A percentile compares a stretch with the other conserved stretches of the same genome.
Conservation (phyloP, 169 alveolate species). For the Cryptosporidium tyzzeri region DNA sequence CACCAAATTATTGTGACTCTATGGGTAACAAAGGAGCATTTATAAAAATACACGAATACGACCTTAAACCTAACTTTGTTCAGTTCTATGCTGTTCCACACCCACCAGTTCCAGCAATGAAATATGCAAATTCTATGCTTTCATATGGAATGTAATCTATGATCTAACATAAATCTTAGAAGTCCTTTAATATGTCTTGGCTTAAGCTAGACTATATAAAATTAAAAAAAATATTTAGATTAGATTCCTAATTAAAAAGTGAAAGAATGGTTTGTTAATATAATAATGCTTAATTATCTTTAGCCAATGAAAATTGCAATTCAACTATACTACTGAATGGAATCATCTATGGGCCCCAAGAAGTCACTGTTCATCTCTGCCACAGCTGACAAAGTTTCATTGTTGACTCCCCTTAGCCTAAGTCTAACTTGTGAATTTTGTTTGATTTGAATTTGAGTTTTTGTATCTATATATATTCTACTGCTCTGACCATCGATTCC, state of each 20-base stretch:
- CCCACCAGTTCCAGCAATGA: constrained; percentile 95
- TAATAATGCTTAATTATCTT: not conserved
- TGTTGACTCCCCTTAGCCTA: constrained; percentile 90
- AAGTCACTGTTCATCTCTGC: constrained; percentile 91
- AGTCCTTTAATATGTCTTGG: too few relatives aligned
- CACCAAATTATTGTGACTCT: constrained; percentile 99
- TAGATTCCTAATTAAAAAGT: not conserved
- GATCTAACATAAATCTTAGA: too few relatives aligned
- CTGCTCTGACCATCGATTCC: constrained; percentile 50
- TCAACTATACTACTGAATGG: not conserved
- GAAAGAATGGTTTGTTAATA: not conserved
- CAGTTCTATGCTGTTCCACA: constrained; percentile 93
- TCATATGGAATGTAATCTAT: constrained; percentile 77
- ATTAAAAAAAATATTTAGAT: too few relatives aligned
- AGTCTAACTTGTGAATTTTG: constrained; percentile 89
- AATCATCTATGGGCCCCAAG: constrained; percentile 87
- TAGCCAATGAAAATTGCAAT: not conserved
- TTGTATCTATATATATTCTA: constrained; percentile 84
- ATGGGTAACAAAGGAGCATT: constrained; percentile 99
- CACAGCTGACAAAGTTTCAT: constrained; percentile 90
- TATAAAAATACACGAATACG: constrained; percentile 89
- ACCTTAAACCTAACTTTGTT: constrained; percentile 89
- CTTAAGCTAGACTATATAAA: too few relatives aligned
- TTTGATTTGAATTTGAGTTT: constrained; percentile 86
- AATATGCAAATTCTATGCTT: constrained; percentile 89